Evolutionary conservation across 495 filamentous ascomycete species (phyloP).

Genomic region (Beverwykella pulmonaria): DNA sequence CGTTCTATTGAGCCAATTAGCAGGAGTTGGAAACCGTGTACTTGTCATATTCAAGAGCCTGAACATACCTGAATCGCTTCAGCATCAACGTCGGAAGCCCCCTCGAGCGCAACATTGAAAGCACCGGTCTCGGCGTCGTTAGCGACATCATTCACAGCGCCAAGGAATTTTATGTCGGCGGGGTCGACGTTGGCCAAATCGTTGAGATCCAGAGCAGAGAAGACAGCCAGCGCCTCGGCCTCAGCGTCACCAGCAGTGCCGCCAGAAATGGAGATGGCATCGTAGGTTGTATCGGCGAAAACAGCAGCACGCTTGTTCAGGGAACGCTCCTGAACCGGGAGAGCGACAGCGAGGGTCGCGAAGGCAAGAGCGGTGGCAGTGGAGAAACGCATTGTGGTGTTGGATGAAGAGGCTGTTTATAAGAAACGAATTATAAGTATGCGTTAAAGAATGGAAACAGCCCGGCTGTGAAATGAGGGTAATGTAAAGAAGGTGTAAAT

Average conservation of each 20-base stretch:
- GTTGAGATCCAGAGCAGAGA: conserved; percentile 39
- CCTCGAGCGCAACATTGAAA: conserved; percentile 49
- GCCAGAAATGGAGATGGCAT: conserved; percentile 45
- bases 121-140: conserved; percentile 48
- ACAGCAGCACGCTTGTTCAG: conserved; percentile 15
- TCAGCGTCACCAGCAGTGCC: conserved; percentile 51
- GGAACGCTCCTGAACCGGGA: background rate
- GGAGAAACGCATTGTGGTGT: conserved; percentile 19
- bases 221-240: conserved; percentile 49
- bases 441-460: conserved; percentile 8
- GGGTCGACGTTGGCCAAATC: conserved; percentile 36
- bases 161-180: conserved; percentile 48
- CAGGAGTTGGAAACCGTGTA: background rate
- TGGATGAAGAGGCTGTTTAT: background rate
- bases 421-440: conserved; percentile 8
- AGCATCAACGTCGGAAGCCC: conserved; percentile 36
- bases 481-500: background rate
- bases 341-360: background rate
- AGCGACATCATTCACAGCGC: conserved; percentile 44
- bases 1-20: conserved; percentile 44
- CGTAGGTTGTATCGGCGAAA: conserved; percentile 11
- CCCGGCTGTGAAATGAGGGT: conserved; percentile 8
- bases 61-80: conserved; percentile 35
- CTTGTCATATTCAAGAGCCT: background rate
- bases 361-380: background rate